phyloP scores from a whole-genome alignment of 2,329 filamentous ascomycete genomes.

The Gnomoniopsis smithogilvyi region DNA sequence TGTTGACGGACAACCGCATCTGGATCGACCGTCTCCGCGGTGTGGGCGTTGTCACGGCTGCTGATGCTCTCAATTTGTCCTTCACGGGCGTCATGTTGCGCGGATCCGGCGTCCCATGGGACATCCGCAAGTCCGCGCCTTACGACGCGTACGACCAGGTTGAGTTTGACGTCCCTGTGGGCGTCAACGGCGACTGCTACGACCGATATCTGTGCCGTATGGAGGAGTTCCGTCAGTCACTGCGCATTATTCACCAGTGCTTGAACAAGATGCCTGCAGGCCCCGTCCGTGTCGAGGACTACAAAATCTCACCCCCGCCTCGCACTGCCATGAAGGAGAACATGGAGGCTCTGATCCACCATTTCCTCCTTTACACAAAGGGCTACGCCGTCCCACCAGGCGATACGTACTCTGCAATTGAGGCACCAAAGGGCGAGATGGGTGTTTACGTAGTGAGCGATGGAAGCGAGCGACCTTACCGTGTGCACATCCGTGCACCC shows the following conservation, averaged over 20 bases:
- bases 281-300: slow-evolving; percentile 93
- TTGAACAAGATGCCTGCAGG: slow-evolving; percentile 98
- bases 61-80: slow-evolving; percentile 93
- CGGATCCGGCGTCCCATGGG: slow-evolving; percentile 93
- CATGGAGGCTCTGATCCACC: slow-evolving; percentile 99
- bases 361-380: slow-evolving; percentile 98
- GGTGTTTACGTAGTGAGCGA: slow-evolving; percentile 95
- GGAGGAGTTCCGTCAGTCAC: slow-evolving; percentile 98
- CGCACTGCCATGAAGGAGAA: slow-evolving; percentile 99
- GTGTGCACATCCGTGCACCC: slow-evolving; percentile 95
- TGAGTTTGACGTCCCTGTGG: slow-evolving; percentile 96
- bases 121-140: slow-evolving; percentile 92
- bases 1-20: slow-evolving; percentile 98
- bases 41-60: slow-evolving; percentile 84
- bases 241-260: slow-evolving; percentile 98
- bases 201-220: slow-evolving; percentile 98
- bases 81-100: slow-evolving; percentile 98
- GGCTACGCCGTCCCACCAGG: slow-evolving; percentile 95
- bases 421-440: slow-evolving; percentile 99
- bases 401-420: slow-evolving; percentile 96
- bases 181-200: slow-evolving; percentile 97
- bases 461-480: slow-evolving; percentile 92
- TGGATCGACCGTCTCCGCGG: slow-evolving; percentile 94
- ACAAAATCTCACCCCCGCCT: slow-evolving; percentile 97
- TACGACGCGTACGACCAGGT: slow-evolving; percentile 98